A percentile compares a stretch with the other conserved stretches of the same genome.
phyloP scores from a whole-genome alignment of 768 basidiomycete genomes.

The Russula abietina region DNA sequence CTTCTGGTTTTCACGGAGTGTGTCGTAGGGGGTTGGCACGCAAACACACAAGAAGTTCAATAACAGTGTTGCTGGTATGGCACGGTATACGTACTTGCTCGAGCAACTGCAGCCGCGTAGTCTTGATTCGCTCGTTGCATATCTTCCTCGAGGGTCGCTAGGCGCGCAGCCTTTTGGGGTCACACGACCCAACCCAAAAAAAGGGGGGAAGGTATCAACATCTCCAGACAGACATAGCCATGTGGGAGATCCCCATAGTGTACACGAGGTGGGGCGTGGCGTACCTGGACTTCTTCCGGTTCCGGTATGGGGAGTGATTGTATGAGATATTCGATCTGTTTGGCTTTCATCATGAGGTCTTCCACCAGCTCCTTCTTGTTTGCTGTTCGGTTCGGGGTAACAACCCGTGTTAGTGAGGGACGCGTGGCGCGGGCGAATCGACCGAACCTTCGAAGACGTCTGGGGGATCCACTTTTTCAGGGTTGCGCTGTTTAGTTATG shows the following conservation, averaged over 20 bases:
- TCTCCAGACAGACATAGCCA: neutral
- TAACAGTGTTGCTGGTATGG: neutral
- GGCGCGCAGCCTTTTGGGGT: slow-evolving; percentile 49
- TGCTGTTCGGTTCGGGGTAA: slow-evolving; percentile 38
- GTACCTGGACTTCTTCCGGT: slow-evolving; percentile 68
- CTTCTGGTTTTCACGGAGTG: slow-evolving; percentile 36
- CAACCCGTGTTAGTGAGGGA: neutral
- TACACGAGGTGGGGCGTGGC: slow-evolving; percentile 21
- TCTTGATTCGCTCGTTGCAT: slow-evolving; percentile 70
- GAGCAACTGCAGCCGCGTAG: slow-evolving; percentile 62
- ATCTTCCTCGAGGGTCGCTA: slow-evolving; percentile 61
- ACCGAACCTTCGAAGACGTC: slow-evolving; percentile 68
- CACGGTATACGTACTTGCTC: slow-evolving; percentile 64
- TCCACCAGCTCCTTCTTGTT: slow-evolving; percentile 80
- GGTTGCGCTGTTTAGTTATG: slow-evolving; percentile 72
- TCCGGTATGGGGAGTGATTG: slow-evolving; percentile 74
- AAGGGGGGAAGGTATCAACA: neutral
- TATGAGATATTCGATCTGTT: slow-evolving; percentile 83
- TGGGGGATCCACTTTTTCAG: slow-evolving; percentile 64
- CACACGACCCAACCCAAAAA: neutral
- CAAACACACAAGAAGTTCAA: no score
- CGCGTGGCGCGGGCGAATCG: no score
- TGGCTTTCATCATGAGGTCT: slow-evolving; percentile 80
- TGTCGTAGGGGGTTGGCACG: neutral
- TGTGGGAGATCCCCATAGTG: neutral